Percentiles rank a stretch among this genome's conserved stretches.
Conservation (phyloP, 176 grass and related monocot species). For the Pontederia paniculata region DNA sequence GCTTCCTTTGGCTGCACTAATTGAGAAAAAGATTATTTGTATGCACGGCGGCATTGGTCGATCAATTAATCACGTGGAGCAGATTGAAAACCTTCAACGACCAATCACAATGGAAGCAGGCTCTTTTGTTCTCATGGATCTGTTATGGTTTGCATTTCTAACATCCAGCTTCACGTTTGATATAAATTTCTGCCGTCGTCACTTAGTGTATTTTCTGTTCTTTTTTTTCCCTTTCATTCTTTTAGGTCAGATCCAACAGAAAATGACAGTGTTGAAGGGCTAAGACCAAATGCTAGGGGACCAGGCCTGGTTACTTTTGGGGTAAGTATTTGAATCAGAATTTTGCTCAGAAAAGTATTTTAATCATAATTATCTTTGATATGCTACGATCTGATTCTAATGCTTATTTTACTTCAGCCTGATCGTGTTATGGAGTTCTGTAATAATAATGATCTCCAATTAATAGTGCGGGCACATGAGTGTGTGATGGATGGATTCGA, state of each 20-base stretch:
- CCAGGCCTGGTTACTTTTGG: constrained; percentile 97
- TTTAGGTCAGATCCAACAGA: constrained; percentile 98
- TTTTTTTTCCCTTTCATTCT: constrained; percentile 18
- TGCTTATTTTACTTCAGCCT: constrained; percentile 36
- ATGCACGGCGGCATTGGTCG: constrained; percentile 99
- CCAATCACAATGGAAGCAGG: constrained; percentile 99
- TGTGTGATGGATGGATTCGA: constrained; percentile 99
- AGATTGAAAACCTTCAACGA: constrained; percentile 91
- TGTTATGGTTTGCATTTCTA: constrained; percentile 64
- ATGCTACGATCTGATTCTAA: too few relatives aligned
- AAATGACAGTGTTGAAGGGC: constrained; percentile 94
- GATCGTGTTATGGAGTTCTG: constrained; percentile 99
- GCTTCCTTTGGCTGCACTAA: constrained; percentile 94
- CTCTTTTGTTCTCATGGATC: constrained; percentile 97
- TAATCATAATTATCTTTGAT: too few relatives aligned
- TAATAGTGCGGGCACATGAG: constrained; percentile 91
- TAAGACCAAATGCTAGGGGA: constrained; percentile 92
- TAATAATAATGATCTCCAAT: constrained; percentile 94
- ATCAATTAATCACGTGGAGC: constrained; percentile 95
- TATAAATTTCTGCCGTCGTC: too few relatives aligned
- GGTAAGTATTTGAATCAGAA: constrained; percentile 26
- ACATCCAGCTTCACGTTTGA: not conserved
- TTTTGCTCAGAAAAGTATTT: too few relatives aligned
- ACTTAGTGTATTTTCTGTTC: not conserved
- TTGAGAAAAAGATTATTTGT: constrained; percentile 98